Conservation (phyloP, 2,329 filamentous ascomycete species). For the Colletotrichum sp. region DNA sequence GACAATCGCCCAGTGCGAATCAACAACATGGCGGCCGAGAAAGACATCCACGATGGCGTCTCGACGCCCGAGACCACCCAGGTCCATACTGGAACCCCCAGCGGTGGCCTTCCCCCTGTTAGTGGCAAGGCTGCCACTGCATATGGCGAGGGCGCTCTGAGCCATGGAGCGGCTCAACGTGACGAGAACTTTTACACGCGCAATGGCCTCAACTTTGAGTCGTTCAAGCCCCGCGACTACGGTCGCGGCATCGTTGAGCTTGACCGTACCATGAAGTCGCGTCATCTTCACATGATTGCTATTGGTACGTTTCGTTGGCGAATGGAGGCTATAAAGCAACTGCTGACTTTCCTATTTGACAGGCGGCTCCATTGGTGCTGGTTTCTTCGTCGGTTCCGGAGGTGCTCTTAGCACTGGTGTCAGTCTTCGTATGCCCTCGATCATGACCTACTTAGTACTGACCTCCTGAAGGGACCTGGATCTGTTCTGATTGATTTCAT, state of each 20-base stretch:
- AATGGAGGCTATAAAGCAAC: rapidly evolving
- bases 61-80: conserved; percentile 18
- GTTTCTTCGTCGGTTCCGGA: conserved; percentile 66
- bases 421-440: conserved; percentile 22
- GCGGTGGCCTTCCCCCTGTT: neutral
- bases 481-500: conserved; percentile 45
- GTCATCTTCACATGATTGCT: conserved; percentile 57
- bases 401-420: conserved; percentile 52
- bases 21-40: neutral
- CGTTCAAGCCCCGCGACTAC: conserved; percentile 25
- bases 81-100: neutral
- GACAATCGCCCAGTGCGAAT: neutral
- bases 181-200: conserved; percentile 22
- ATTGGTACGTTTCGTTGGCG: conserved; percentile 35
- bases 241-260: conserved; percentile 26
- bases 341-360: neutral
- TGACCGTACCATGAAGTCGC: conserved; percentile 42
- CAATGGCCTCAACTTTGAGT: conserved; percentile 26
- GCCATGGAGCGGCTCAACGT: neutral
- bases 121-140: neutral
- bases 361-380: conserved; percentile 57
- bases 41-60: conserved; percentile 9
- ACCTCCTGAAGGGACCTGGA: conserved; percentile 32
- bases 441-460: neutral
- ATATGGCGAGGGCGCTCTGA: neutral